phyloP scores from a whole-genome alignment of 2,329 filamentous ascomycete species.

The Colletotrichum sp. region DNA sequence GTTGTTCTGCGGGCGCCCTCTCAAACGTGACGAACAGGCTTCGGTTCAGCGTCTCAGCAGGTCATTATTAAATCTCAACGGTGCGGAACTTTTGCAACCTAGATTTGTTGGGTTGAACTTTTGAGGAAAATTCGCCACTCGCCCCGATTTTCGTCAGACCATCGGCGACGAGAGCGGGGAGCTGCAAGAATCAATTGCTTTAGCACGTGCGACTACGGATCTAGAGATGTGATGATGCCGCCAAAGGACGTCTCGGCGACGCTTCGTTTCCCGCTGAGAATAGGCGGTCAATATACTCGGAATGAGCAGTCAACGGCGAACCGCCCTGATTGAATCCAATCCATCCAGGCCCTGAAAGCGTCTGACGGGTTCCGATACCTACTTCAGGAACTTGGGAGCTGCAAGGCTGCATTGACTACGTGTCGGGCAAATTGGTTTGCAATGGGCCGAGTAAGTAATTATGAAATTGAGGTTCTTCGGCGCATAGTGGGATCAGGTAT shows the following conservation, averaged over 20 bases:
- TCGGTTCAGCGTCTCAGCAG: neutral
- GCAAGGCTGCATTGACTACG: neutral
- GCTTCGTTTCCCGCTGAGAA: neutral
- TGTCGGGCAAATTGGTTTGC: neutral
- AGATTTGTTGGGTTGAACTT: neutral
- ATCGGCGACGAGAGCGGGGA: neutral
- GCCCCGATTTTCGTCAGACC: neutral
- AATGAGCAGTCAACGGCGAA: neutral
- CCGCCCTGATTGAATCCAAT: neutral
- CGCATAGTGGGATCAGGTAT: neutral
- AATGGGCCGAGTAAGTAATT: neutral
- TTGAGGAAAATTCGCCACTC: neutral
- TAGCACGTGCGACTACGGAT: neutral
- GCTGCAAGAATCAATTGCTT: neutral
- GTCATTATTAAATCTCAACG: neutral
- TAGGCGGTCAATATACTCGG: neutral
- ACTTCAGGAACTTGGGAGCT: neutral
- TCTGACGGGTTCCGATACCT: neutral
- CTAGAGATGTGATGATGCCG: neutral
- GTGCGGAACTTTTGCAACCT: neutral
- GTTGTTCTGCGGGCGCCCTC: neutral
- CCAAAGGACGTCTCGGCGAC: neutral
- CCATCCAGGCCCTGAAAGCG: neutral
- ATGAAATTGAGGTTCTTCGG: neutral
- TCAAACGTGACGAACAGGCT: neutral